These are phyloP conservation scores for Crithidia sp. DNA, from an alignment of 208 protist genomes.

Conservation along the genomic window DNA sequence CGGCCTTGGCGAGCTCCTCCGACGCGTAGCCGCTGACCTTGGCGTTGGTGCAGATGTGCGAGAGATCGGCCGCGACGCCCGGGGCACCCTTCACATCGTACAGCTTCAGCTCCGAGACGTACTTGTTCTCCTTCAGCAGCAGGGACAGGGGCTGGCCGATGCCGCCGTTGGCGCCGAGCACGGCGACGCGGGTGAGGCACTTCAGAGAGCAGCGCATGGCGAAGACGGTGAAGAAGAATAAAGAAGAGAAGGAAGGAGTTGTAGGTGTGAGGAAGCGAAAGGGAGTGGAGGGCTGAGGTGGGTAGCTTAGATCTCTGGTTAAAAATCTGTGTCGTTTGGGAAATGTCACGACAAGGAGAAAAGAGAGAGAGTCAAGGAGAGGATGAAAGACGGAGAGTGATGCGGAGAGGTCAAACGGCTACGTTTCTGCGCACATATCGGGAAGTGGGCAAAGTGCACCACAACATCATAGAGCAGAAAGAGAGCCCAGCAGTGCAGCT, in stretches of 20 bases:
- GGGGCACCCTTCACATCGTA: slow-evolving; percentile 89
- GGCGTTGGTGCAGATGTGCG: slow-evolving; percentile 82
- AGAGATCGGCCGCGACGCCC: slow-evolving; percentile 91
- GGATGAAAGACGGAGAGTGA: neutral
- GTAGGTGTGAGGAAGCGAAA: slow-evolving; percentile 19
- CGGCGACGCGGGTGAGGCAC: slow-evolving; percentile 66
- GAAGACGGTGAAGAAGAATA: neutral
- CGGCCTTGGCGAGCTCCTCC: slow-evolving; percentile 74
- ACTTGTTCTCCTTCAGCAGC: slow-evolving; percentile 88
- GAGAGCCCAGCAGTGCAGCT: neutral
- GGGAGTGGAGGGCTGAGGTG: neutral
- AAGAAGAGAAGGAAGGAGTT: slow-evolving; percentile 7
- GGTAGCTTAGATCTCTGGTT: slow-evolving; percentile 17
- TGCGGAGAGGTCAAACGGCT: neutral
- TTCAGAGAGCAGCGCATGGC: slow-evolving; percentile 36
- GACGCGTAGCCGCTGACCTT: slow-evolving; percentile 82
- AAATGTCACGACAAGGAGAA: neutral
- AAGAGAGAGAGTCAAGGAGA: neutral
- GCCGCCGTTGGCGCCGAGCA: slow-evolving; percentile 95
- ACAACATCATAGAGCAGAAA: neutral
- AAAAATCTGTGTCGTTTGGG: neutral
- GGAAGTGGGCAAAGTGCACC: too few species aligned
- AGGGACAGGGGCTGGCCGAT: slow-evolving; percentile 97
- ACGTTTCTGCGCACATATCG: too few species aligned
- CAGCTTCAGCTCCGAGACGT: slow-evolving; percentile 81